Evolutionary conservation across 805 yeast species (phyloP), one percentile per base, ranked within the genome.

Genomic region (Cephaloascus fragrans): DNA sequence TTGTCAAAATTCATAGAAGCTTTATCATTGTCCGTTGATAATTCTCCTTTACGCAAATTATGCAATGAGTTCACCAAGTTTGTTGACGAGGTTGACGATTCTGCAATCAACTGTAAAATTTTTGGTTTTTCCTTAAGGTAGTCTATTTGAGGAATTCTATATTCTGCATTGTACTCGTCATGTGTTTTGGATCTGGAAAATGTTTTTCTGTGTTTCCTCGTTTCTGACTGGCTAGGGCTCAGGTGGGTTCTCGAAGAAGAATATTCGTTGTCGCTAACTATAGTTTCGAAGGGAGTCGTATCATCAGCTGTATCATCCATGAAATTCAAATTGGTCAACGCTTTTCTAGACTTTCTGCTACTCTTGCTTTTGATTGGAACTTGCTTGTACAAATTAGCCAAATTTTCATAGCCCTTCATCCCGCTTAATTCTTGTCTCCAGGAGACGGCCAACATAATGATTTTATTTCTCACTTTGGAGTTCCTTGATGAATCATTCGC

Each of bases 11-110:
- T 73, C 19, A 64, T 64, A n/a, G 77, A 71, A 9, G 83, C 77
- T 37, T 68, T 69, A 17, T 64, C 59, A 46, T 83, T 77, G 39
- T 85, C 88, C 37, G 77, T 65, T 1, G 96, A 78, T 6, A 73
- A 62, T 36, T 65, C 73, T 2, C 68, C 77, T 4, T 52, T 51
- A 4, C 66, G 61, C 19, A 65, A 52, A n/a, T 53, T 46, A 35
- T 61, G 45, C 35, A 67, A 52, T 14, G 47, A 39, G 53, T 89
- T 88, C 35, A 64, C 61, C 47, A 93, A 65, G 16, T 80, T 75
- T 2, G 88, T 80, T 4, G 95, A 75, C 8, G 80, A 73, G 3
- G 86, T 75, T 40, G 84, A 75, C 16, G 95, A 78, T 41, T 84
- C 82, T 2, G 95, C 85, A 37, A 89, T 73, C 4, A 80, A 60